These are phyloP conservation scores for Lanmaoa pseudosensibilis DNA, from an alignment of 768 basidiomycete species.

Conservation along the genomic window DNA sequence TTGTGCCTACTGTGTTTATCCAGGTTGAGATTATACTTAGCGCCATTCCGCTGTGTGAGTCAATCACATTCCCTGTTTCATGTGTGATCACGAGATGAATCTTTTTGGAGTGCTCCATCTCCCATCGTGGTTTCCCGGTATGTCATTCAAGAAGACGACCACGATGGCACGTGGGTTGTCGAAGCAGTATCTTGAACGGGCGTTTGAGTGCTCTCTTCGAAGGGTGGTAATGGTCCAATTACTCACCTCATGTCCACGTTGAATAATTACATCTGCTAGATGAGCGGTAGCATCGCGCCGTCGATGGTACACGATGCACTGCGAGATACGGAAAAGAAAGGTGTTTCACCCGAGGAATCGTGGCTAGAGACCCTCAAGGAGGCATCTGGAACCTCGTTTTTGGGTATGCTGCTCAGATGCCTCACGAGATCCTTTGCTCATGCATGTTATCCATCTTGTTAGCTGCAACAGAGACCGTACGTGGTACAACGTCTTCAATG, in stretches of 20 bases:
- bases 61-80: neutral
- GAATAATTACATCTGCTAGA: neutral
- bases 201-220: constrained; percentile 4
- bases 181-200: constrained; percentile 2
- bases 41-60: too few species aligned
- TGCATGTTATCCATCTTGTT: neutral
- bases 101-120: constrained; percentile 1
- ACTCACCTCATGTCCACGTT: neutral
- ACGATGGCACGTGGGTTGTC: neutral
- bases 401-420: constrained; percentile 4
- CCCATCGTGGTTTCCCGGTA: constrained; percentile 16
- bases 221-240: neutral
- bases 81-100: neutral
- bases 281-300: neutral
- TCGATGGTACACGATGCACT: constrained; percentile 12
- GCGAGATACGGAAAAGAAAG: neutral
- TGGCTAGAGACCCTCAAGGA: constrained; percentile 10
- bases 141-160: constrained; percentile 15
- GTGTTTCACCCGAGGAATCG: neutral
- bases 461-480: neutral
- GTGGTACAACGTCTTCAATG: neutral
- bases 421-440: neutral
- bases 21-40: neutral
- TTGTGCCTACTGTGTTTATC: neutral
- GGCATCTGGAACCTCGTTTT: constrained; percentile 6